These are phyloP conservation scores for Penicillium italicum DNA, from an alignment of 2,329 filamentous ascomycete species.

Conservation along the genomic window DNA sequence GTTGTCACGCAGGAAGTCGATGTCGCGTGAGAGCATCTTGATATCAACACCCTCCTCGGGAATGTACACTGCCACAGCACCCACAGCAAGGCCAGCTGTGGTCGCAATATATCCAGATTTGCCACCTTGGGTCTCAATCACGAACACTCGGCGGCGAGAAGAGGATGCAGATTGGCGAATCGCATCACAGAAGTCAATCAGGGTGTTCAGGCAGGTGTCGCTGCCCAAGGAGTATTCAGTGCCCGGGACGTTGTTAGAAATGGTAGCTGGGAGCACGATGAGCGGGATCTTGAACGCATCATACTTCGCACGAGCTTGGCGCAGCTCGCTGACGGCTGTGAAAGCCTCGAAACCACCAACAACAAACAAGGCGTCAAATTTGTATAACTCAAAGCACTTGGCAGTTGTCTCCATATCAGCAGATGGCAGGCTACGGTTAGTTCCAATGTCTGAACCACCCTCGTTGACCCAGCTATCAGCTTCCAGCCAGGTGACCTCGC, in stretches of 20 bases:
- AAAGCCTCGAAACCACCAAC: conserved; percentile 96
- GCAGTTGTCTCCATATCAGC: conserved; percentile 84
- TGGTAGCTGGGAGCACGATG: conserved; percentile 87
- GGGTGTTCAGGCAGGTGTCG: conserved; percentile 92
- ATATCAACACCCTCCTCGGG: conserved; percentile 94
- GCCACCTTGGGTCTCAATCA: conserved; percentile 96
- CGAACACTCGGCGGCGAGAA: conserved; percentile 88
- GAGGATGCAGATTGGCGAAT: conserved; percentile 97
- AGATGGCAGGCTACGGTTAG: conserved; percentile 85
- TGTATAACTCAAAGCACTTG: conserved; percentile 76
- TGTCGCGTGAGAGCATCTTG: conserved; percentile 87
- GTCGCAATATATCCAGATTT: conserved; percentile 92
- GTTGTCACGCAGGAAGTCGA: conserved; percentile 79
- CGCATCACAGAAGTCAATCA: conserved; percentile 93
- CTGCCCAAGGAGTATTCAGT: conserved; percentile 96
- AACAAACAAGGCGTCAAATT: conserved; percentile 86
- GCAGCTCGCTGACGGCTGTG: conserved; percentile 82
- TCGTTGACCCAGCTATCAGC: conserved; percentile 94
- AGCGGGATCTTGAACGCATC: conserved; percentile 89
- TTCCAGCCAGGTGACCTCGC: conserved; percentile 86
- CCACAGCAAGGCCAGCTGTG: conserved; percentile 83
- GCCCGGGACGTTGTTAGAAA: conserved; percentile 97
- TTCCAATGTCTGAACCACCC: conserved; percentile 96
- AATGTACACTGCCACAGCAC: conserved; percentile 89
- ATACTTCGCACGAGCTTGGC: conserved; percentile 73